Evolutionary conservation across 176 grass and related monocot species (phyloP).

Genomic region (Phyllostachys edulis): DNA sequence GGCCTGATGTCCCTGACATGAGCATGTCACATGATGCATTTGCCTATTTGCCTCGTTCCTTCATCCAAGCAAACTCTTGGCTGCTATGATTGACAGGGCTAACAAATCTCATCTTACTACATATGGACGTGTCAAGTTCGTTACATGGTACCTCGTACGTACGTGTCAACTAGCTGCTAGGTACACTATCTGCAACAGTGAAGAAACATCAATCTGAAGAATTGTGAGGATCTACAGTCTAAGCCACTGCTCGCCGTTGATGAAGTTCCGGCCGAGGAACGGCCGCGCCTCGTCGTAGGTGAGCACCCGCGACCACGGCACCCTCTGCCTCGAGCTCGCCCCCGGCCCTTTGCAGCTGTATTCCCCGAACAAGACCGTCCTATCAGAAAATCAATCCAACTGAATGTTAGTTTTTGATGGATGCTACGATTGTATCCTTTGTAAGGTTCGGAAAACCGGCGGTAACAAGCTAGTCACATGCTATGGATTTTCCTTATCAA

Average conservation of each 20-base stretch:
- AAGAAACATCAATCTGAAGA: background rate
- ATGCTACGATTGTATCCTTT: background rate
- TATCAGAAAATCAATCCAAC: conserved; percentile 23
- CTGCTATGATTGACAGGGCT: background rate
- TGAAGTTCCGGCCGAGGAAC: conserved; percentile 65
- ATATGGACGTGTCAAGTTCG: conserved; percentile 27
- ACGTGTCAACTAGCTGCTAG: conserved; percentile 9
- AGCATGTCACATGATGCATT: conserved; percentile 27
- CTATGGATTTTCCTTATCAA: conserved; percentile 10
- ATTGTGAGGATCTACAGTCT: conserved; percentile 42
- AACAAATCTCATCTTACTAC: conserved; percentile 6
- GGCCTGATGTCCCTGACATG: conserved; percentile 21
- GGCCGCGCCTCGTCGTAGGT: conserved; percentile 69
- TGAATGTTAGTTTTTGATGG: background rate
- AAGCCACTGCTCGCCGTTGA: conserved; percentile 85
- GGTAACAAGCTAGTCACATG: background rate
- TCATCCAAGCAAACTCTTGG: conserved; percentile 7
- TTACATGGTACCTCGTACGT: conserved; percentile 32
- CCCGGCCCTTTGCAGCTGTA: conserved; percentile 74
- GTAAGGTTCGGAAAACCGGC: conserved; percentile 4
- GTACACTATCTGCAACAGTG: conserved; percentile 22
- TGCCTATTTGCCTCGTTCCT: conserved; percentile 17
- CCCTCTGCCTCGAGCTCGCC: conserved; percentile 54
- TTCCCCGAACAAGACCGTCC: conserved; percentile 77
- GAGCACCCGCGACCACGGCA: conserved; percentile 75